Conservation (phyloP, 257 asterid genomes). For the Eucommia ulmoides region DNA sequence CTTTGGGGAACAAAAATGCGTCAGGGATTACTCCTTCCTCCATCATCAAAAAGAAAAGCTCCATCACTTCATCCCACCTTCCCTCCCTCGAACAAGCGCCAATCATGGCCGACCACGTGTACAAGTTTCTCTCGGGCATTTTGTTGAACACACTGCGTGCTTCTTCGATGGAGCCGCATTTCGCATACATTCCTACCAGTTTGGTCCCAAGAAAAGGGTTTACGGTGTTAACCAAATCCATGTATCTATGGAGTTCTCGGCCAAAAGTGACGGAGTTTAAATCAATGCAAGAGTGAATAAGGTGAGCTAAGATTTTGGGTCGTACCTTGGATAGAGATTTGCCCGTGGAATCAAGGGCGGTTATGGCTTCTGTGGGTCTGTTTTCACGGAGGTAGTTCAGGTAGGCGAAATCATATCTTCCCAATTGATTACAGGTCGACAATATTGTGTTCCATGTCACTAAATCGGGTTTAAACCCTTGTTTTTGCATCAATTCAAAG, state of each 20-base stretch:
- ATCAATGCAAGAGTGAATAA: constrained; percentile 47
- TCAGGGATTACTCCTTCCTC: constrained; percentile 50
- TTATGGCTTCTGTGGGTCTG: constrained; percentile 47
- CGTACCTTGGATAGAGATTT: constrained; percentile 31
- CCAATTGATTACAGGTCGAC: constrained; percentile 44
- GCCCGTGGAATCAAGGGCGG: constrained; percentile 26
- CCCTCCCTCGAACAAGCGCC: constrained; percentile 70
- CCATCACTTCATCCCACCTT: constrained; percentile 58
- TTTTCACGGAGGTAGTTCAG: constrained; percentile 50
- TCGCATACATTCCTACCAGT: constrained; percentile 48
- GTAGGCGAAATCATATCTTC: constrained; percentile 48
- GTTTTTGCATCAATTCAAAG: constrained; percentile 36
- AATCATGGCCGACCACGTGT: constrained; percentile 67
- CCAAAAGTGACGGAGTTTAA: constrained; percentile 38
- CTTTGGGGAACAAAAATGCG: constrained; percentile 51
- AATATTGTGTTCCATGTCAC: constrained; percentile 69
- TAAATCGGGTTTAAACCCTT: constrained; percentile 43
- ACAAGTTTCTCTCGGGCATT: constrained; percentile 52
- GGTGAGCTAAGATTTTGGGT: constrained; percentile 34
- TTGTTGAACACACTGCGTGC: constrained; percentile 43
- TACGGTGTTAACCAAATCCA: constrained; percentile 21
- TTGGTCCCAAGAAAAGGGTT: constrained; percentile 49
- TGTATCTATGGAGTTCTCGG: constrained; percentile 28
- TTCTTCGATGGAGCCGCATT: constrained; percentile 53
- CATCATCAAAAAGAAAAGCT: constrained; percentile 50